Evolutionary conservation across 2,329 filamentous ascomycete species (phyloP).

Genomic region (Daldinia sp.): DNA sequence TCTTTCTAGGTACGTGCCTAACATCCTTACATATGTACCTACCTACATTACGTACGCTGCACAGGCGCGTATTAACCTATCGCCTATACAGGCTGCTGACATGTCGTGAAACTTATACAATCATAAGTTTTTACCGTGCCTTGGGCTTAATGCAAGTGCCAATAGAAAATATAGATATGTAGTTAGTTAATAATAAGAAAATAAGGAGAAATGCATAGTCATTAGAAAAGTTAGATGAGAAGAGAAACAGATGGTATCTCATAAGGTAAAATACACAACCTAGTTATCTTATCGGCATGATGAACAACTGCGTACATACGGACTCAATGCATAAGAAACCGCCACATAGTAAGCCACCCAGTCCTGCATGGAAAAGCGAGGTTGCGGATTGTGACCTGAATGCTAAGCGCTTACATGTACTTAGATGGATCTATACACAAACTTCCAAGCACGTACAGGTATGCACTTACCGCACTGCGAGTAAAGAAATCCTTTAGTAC

Average conservation of each 20-base stretch:
- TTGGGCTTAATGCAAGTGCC: not conserved
- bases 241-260: not conserved
- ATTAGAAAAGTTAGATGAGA: not conserved
- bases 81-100: not conserved
- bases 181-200: not conserved
- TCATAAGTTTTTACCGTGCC: not conserved
- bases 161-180: not conserved
- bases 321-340: not conserved
- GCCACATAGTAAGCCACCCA: conserved; percentile 6
- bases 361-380: not conserved
- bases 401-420: not conserved
- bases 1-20: not conserved
- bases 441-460: not conserved
- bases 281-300: not conserved
- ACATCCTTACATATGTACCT: not conserved
- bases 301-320: not conserved
- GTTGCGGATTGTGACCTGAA: not conserved
- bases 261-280: not conserved
- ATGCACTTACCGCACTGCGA: not conserved
- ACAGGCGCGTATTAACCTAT: not conserved
- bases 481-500: too few relatives aligned
- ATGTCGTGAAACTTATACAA: not conserved
- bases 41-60: not conserved
- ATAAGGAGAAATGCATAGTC: too few relatives aligned
- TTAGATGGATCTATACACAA: not conserved